phyloP scores from a whole-genome alignment of 192 early-diverging fungal species.

The Irineochytrium annulatum region DNA sequence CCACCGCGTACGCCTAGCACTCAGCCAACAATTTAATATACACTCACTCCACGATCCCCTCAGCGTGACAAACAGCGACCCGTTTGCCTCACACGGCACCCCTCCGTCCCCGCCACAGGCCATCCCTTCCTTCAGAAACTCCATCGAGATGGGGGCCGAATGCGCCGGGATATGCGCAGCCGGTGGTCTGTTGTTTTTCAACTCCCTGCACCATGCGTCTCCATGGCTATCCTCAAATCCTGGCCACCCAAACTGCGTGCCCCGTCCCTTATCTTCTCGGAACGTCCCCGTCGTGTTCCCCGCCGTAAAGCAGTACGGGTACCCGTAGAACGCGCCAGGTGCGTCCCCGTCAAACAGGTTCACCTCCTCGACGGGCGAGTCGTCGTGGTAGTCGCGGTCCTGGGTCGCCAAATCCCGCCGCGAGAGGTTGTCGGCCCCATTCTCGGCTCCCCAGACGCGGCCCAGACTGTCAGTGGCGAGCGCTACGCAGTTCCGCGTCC shows the following conservation, averaged over 20 bases:
- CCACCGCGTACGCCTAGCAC: too few species aligned
- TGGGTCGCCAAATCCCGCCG: background rate
- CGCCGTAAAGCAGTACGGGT: conserved; percentile 38
- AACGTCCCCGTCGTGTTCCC: conserved; percentile 29
- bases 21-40: too few species aligned
- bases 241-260: conserved; percentile 30
- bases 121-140: conserved; percentile 10
- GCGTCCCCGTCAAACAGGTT: conserved; percentile 25
- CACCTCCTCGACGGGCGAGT: conserved; percentile 31
- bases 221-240: conserved; percentile 23
- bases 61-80: conserved; percentile 27
- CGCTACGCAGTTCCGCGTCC: conserved; percentile 35
- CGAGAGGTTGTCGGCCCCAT: conserved; percentile 32
- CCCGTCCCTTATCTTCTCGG: conserved; percentile 11
- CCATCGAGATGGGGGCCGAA: conserved; percentile 29
- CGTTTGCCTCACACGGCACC: conserved; percentile 11
- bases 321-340: conserved; percentile 32
- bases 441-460: conserved; percentile 34
- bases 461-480: conserved; percentile 20
- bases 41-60: conserved; percentile 35
- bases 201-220: conserved; percentile 37
- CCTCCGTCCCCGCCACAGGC: conserved; percentile 14
- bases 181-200: conserved; percentile 29
- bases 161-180: conserved; percentile 29
- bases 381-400: conserved; percentile 20